Base-by-base conservation (phyloP, 345 rosid species). In the Ricinus communis region DNA sequence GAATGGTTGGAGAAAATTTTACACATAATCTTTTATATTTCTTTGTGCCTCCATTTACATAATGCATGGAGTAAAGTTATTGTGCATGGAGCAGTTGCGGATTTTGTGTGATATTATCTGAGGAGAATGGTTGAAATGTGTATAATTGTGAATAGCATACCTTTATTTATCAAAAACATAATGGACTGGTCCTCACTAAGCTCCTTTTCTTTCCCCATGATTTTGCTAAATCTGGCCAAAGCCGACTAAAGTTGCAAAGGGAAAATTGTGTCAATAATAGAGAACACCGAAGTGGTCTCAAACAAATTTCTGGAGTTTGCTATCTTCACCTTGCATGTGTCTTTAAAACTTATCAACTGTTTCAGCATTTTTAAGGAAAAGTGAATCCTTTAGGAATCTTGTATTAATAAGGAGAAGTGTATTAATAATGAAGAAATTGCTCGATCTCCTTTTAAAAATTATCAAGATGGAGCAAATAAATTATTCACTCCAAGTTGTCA, bases 231-330 rank as follows among this genome's bases (percentile, higher is more conserved):
- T 68, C 54, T 70, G 58, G 65, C 43, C 63, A 33, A 62, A 67
- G 28, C 22, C 31, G n/a, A 58, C 40, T 24, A 60, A 50, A 61
- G 53, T 43, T 36, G 45, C 25, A 62, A 57, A 53, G 72, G 68
- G 75, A 67, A 68, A 28, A 30, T 62, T 18, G 55, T 45, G 5
- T 60, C 45, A 71, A 45, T 47, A 31, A 47, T 50, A 8, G 77
- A 77, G 75, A 38, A 53, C 12, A 58, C 41, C 30, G 79, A 71
- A 58, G 41, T 36, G 52, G 14, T 24, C 31, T 62, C 75, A 28
- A 49, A 47, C 24, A 36, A 61, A 16, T 18, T 2, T 71, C 79
- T 77, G 50, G 71, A 18, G 19, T 65, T 62, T n/a, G 9, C 11
- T 12, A 9, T 21, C 27, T 47, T 30, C 6, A 33, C 38, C 38